Evolutionary conservation across 768 basidiomycete species (phyloP).

Genomic region (Agrocybe pediades): DNA sequence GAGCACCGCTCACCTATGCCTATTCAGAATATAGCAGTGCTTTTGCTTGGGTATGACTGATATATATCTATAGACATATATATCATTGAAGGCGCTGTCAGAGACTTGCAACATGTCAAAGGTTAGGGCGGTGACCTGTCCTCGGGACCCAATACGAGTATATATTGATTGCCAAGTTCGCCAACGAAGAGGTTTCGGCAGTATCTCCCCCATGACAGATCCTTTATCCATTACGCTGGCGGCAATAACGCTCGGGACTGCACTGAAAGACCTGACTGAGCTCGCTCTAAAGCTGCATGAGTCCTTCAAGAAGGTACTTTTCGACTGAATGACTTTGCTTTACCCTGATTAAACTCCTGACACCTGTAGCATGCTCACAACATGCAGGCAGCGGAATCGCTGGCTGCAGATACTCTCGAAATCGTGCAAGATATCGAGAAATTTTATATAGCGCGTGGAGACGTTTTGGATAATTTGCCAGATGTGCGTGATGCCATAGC

Average conservation of each 20-base stretch:
- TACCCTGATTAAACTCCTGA: not conserved
- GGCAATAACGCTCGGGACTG: not conserved
- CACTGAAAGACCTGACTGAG: not conserved
- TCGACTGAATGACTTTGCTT: not conserved
- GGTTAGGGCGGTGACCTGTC: too few relatives aligned
- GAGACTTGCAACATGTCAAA: too few relatives aligned
- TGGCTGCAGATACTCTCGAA: not conserved
- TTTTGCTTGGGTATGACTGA: too few relatives aligned
- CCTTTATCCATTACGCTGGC: not conserved
- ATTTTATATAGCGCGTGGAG: not conserved
- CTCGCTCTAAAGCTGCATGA: not conserved
- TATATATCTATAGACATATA: too few relatives aligned
- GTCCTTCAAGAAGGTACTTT: not conserved
- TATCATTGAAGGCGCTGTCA: too few relatives aligned
- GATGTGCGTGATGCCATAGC: not conserved
- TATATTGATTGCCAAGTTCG: too few relatives aligned
- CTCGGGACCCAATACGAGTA: too few relatives aligned
- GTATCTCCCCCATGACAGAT: not conserved
- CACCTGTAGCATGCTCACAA: not conserved
- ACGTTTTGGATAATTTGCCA: not conserved
- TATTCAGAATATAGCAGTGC: too few relatives aligned
- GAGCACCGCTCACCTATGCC: too few relatives aligned
- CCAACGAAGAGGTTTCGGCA: too few relatives aligned
- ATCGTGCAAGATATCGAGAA: not conserved
- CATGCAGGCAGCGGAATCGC: not conserved